Conservation (phyloP, 331 rosid species). For the Dryas integrifolia region DNA sequence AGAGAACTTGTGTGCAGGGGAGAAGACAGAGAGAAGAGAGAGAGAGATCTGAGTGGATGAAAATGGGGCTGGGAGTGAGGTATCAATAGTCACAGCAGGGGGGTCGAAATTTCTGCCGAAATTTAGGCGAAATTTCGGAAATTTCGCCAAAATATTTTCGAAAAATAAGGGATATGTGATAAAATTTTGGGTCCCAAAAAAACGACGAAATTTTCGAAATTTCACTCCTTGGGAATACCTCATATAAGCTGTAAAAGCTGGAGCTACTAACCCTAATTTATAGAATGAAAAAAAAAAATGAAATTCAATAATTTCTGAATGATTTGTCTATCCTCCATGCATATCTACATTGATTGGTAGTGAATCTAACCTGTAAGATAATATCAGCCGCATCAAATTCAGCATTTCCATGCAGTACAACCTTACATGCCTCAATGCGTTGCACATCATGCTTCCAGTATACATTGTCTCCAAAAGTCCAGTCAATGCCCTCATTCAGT, state of each 20-base stretch:
- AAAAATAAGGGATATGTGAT: too few species aligned
- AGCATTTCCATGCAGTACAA: constrained; percentile 88
- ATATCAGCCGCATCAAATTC: constrained; percentile 87
- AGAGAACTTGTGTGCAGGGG: too few species aligned
- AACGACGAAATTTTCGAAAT: too few species aligned
- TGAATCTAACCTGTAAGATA: constrained; percentile 60
- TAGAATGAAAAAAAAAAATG: not conserved
- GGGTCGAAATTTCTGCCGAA: too few species aligned
- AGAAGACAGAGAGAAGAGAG: too few species aligned
- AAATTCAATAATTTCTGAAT: not conserved
- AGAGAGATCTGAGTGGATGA: too few species aligned
- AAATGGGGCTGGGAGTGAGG: too few species aligned
- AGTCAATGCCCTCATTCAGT: constrained; percentile 76
- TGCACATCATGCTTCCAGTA: constrained; percentile 88
- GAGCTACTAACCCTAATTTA: not conserved
- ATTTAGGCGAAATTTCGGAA: too few species aligned
- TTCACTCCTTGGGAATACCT: too few species aligned
- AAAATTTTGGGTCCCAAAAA: too few species aligned
- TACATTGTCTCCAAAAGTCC: constrained; percentile 55
- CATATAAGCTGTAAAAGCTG: not conserved
- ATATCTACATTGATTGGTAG: constrained; percentile 11
- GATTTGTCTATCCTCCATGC: constrained; percentile 21
- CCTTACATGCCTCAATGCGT: constrained; percentile 60
- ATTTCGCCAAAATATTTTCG: too few species aligned
- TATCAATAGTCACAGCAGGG: too few species aligned